Conservation (phyloP, 1,284 basidiomycete species). For the Sanghuangporus sanghuang region DNA sequence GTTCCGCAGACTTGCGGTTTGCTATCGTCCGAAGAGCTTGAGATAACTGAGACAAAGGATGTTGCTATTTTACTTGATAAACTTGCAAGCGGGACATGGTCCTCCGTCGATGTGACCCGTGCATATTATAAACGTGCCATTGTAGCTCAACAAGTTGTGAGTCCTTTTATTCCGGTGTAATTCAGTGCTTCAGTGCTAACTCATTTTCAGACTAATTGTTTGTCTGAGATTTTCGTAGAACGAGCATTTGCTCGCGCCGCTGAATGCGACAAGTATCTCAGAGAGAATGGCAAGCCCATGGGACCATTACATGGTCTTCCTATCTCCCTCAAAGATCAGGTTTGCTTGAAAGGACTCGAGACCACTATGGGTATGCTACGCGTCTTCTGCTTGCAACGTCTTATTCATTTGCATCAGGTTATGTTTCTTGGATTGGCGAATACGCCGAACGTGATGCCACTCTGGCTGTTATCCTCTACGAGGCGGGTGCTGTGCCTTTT, state of each 20-base stretch:
- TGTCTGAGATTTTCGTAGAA: constrained; percentile 66
- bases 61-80: constrained; percentile 43
- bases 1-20: constrained; percentile 57
- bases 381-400: not conserved
- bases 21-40: constrained; percentile 53
- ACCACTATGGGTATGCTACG: constrained; percentile 40
- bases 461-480: constrained; percentile 55
- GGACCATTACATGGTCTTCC: constrained; percentile 64
- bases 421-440: constrained; percentile 60
- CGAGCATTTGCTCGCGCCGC: constrained; percentile 52
- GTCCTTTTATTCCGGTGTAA: constrained; percentile 23
- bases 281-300: constrained; percentile 40
- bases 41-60: constrained; percentile 57
- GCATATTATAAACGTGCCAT: constrained; percentile 79
- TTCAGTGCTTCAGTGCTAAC: constrained; percentile 2
- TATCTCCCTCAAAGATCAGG: constrained; percentile 59
- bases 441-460: constrained; percentile 48
- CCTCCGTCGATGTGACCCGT: constrained; percentile 61
- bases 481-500: constrained; percentile 61
- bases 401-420: constrained; percentile 39
- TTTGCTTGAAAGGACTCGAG: constrained; percentile 47
- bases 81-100: constrained; percentile 47
- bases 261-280: constrained; percentile 52
- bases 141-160: constrained; percentile 76
- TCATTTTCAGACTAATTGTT: constrained; percentile 50